These are phyloP conservation scores for Fusarium gaditjirri DNA, from an alignment of 2,329 filamentous ascomycete genomes.

Conservation along the genomic window DNA sequence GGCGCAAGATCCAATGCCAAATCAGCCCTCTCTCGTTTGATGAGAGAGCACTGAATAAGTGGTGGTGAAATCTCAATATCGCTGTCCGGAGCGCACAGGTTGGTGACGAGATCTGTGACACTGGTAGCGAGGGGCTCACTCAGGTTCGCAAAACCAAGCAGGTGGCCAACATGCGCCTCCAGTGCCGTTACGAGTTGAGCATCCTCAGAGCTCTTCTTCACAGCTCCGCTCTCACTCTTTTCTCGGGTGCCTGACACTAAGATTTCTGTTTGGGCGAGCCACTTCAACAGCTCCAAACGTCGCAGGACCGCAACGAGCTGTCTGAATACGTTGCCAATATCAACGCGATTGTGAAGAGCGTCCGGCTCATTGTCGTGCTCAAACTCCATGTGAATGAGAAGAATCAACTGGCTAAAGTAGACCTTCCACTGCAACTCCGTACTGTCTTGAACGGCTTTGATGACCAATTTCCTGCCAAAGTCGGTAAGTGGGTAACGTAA, in stretches of 20 bases:
- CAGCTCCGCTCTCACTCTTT: conserved; percentile 47
- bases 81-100: conserved; percentile 72
- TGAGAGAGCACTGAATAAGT: conserved; percentile 70
- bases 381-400: conserved; percentile 87
- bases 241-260: conserved; percentile 59
- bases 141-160: conserved; percentile 68
- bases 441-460: conserved; percentile 82
- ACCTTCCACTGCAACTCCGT: conserved; percentile 77
- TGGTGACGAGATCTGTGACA: conserved; percentile 74
- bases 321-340: conserved; percentile 76
- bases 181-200: conserved; percentile 65
- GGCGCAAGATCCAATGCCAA: conserved; percentile 66
- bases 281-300: conserved; percentile 78
- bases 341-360: conserved; percentile 67
- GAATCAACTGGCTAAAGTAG: conserved; percentile 82
- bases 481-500: conserved; percentile 70
- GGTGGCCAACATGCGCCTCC: conserved; percentile 69
- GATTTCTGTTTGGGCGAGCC: conserved; percentile 71
- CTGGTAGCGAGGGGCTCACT: conserved; percentile 65
- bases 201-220: conserved; percentile 58
- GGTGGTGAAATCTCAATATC: conserved; percentile 72
- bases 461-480: conserved; percentile 79
- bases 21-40: conserved; percentile 69
- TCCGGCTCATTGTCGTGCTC: conserved; percentile 81
- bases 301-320: conserved; percentile 76